A percentile compares a stretch with the other conserved stretches of the same genome.
Evolutionary conservation across 345 rosid genomes (phyloP).

Genomic region (Triadica sebifera): DNA sequence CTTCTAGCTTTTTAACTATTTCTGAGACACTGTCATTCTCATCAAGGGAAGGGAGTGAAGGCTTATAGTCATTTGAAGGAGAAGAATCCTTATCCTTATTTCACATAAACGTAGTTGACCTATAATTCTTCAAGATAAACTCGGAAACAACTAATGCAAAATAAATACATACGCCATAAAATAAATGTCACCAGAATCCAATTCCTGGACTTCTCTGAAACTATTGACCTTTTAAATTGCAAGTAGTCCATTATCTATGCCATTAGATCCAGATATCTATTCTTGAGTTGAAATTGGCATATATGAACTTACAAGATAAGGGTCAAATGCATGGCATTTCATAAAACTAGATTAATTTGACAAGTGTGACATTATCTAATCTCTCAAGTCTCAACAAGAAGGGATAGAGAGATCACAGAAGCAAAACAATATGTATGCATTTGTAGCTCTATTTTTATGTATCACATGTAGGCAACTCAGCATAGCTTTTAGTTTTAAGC

Average conservation of each 20-base stretch:
- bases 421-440: background rate
- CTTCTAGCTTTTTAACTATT: slow-evolving; percentile 28
- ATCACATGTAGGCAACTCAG: background rate
- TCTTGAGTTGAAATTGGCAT: slow-evolving; percentile 42
- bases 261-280: slow-evolving; percentile 46
- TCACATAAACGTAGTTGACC: slow-evolving; percentile 26
- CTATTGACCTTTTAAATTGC: slow-evolving; percentile 42
- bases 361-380: background rate
- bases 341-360: background rate
- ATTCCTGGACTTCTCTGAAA: slow-evolving; percentile 31
- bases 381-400: background rate
- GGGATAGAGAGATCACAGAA: background rate
- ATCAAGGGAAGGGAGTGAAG: slow-evolving; percentile 25
- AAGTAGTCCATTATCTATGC: slow-evolving; percentile 54
- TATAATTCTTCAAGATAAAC: slow-evolving; percentile 12
- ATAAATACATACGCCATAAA: slow-evolving; percentile 12
- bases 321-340: background rate
- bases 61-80: slow-evolving; percentile 36
- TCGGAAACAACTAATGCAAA: slow-evolving; percentile 17
- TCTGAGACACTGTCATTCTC: slow-evolving; percentile 40
- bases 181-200: slow-evolving; percentile 53
- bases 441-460: background rate
- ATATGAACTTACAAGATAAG: background rate
- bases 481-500: background rate
- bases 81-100: slow-evolving; percentile 48